Conservation (phyloP, 2,329 filamentous ascomycete species). For the Calonectria multiphialidica region DNA sequence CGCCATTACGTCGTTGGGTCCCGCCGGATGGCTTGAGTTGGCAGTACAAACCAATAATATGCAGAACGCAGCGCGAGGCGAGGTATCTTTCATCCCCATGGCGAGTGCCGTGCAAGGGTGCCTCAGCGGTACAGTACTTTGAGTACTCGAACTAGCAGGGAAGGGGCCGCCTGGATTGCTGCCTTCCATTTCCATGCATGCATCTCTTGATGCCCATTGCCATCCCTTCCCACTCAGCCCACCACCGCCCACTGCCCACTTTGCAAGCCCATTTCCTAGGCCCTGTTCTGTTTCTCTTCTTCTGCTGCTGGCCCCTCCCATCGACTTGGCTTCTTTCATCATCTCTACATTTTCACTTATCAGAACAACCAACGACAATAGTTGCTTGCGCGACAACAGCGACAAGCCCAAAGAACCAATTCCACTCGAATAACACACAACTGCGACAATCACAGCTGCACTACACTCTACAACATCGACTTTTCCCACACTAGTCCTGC, state of each 20-base stretch:
- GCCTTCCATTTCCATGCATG: constrained; percentile 22
- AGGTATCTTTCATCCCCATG: neutral
- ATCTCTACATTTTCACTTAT: neutral
- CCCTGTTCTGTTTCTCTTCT: neutral
- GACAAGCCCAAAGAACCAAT: neutral
- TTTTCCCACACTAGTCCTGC: constrained; percentile 6
- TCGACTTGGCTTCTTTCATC: neutral
- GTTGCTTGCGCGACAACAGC: neutral
- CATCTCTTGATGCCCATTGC: constrained; percentile 27
- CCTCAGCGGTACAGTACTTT: constrained; percentile 3
- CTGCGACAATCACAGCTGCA: neutral
- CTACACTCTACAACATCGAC: neutral
- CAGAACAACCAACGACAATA: neutral
- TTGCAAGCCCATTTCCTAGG: neutral
- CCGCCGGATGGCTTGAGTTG: neutral
- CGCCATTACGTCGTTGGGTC: constrained; percentile 43
- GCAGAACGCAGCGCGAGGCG: neutral
- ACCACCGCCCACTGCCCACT: constrained; percentile 17
- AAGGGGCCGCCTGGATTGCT: constrained; percentile 25
- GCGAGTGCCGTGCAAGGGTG: neutral
- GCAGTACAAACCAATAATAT: constrained; percentile 14
- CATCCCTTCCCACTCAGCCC: constrained; percentile 18
- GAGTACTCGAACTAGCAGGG: constrained; percentile 22
- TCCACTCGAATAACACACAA: neutral
- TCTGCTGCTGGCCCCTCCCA: neutral